Evolutionary conservation across 148 eudicot species (phyloP).

Genomic region (Amaranthus cruentus): DNA sequence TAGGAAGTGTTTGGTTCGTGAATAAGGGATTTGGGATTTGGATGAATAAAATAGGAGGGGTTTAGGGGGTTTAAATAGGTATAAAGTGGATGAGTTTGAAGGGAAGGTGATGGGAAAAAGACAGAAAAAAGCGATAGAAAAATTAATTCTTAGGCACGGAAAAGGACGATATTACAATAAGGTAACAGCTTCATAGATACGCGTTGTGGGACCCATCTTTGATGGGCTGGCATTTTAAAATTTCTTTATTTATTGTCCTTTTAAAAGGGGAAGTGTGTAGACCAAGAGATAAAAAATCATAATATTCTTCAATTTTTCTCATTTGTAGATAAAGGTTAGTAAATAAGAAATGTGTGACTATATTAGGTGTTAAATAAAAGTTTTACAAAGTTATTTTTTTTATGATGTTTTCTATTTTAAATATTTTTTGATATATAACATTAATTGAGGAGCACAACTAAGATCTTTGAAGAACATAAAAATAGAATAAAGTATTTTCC

Average conservation of each 20-base stretch:
- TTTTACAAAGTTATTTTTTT: too few relatives aligned
- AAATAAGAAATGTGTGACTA: too few relatives aligned
- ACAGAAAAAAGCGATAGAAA: not conserved
- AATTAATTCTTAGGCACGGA: not conserved
- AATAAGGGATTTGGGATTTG: not conserved
- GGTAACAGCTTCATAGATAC: conserved; percentile 28
- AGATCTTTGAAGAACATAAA: too few relatives aligned
- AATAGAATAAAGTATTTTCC: too few relatives aligned
- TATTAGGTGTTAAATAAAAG: too few relatives aligned
- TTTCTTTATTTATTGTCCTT: not conserved
- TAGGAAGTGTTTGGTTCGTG: not conserved
- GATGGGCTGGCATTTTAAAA: conserved; percentile 16
- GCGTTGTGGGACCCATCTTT: not conserved
- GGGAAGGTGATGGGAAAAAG: conserved; percentile 5
- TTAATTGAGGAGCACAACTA: too few relatives aligned
- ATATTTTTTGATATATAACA: too few relatives aligned
- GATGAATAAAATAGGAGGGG: not conserved
- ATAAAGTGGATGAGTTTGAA: not conserved
- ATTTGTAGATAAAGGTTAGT: too few relatives aligned
- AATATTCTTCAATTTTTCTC: too few relatives aligned
- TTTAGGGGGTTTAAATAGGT: not conserved
- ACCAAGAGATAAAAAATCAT: not conserved
- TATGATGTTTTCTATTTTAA: too few relatives aligned
- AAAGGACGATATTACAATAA: conserved; percentile 6
- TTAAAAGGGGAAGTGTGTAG: not conserved